Evolutionary conservation across 2,329 filamentous ascomycete species (phyloP).

Genomic region (Herpotrichia juniperi): DNA sequence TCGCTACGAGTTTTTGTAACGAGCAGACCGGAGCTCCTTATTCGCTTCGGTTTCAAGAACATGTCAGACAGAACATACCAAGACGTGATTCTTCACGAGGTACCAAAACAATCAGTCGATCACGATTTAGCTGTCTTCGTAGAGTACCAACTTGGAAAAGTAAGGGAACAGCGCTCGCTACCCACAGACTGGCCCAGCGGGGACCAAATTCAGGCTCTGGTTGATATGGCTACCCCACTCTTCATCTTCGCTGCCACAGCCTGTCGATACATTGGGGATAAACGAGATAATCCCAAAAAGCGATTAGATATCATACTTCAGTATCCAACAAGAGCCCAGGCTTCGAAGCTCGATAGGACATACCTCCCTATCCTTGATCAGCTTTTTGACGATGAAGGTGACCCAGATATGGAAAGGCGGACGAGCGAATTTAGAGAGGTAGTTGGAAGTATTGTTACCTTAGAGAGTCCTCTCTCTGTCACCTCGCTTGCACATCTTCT

Average conservation of each 20-base stretch:
- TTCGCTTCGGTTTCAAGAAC: slow-evolving; percentile 25
- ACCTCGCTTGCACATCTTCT: slow-evolving; percentile 19
- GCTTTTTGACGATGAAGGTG: slow-evolving; percentile 39
- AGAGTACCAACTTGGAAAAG: slow-evolving; percentile 21
- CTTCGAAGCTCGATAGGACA: slow-evolving; percentile 22
- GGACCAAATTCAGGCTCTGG: slow-evolving; percentile 27
- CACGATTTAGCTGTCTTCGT: slow-evolving; percentile 26
- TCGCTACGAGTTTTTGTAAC: slow-evolving; percentile 9
- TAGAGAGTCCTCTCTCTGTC: slow-evolving; percentile 26
- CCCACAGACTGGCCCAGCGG: slow-evolving; percentile 28
- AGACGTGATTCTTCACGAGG: slow-evolving; percentile 26
- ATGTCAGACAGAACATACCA: slow-evolving; percentile 23
- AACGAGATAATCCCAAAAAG: slow-evolving; percentile 15
- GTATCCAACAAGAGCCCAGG: slow-evolving; percentile 17
- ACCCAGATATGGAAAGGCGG: slow-evolving; percentile 20
- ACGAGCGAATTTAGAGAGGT: slow-evolving; percentile 16
- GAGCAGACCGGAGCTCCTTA: slow-evolving; percentile 22
- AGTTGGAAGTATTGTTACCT: slow-evolving; percentile 23
- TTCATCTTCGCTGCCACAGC: slow-evolving; percentile 44
- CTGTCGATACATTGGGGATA: slow-evolving; percentile 27
- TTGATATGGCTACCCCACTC: slow-evolving; percentile 31
- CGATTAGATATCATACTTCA: slow-evolving; percentile 20
- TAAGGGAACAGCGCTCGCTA: slow-evolving; percentile 20
- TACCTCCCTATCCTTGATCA: slow-evolving; percentile 26
- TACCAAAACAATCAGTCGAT: slow-evolving; percentile 21